Conservation (phyloP, 164 flowering plant species). For the Liquidambar formosana region DNA sequence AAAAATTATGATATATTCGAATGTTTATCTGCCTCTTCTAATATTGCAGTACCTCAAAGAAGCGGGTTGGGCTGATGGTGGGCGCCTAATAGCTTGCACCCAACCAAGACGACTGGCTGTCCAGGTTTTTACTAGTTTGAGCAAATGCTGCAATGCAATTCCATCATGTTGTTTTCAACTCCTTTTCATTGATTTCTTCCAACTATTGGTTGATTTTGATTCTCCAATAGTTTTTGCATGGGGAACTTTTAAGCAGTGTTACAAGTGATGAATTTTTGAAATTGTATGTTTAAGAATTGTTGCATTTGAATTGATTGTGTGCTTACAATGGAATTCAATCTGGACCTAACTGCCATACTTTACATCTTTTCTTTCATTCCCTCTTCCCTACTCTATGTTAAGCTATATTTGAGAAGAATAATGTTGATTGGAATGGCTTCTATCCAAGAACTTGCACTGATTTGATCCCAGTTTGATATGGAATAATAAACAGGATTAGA, state of each 20-base stretch:
- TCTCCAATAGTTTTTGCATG: no score
- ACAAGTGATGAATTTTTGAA: no score
- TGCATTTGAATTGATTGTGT: no score
- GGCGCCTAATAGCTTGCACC: constrained; percentile 88
- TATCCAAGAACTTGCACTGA: not conserved
- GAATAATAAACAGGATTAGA: not conserved
- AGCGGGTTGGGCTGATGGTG: constrained; percentile 98
- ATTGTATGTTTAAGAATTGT: no score
- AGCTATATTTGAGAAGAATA: not conserved
- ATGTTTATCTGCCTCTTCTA: not conserved
- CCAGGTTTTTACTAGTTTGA: no score
- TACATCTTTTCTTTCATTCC: no score
- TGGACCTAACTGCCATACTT: no score
- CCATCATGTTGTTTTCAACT: not conserved
- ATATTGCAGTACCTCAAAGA: constrained; percentile 76
- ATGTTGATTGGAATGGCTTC: not conserved
- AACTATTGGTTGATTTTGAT: no score
- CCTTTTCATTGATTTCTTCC: not conserved
- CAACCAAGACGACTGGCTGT: constrained; percentile 94
- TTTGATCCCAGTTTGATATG: not conserved
- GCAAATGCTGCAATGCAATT: no score
- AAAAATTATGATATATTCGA: not conserved
- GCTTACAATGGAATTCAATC: no score
- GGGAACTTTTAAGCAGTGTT: no score
- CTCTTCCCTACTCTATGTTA: not conserved